Evolutionary conservation across 306 rosid genomes (phyloP).

Genomic region (Vigna nakashimae): DNA sequence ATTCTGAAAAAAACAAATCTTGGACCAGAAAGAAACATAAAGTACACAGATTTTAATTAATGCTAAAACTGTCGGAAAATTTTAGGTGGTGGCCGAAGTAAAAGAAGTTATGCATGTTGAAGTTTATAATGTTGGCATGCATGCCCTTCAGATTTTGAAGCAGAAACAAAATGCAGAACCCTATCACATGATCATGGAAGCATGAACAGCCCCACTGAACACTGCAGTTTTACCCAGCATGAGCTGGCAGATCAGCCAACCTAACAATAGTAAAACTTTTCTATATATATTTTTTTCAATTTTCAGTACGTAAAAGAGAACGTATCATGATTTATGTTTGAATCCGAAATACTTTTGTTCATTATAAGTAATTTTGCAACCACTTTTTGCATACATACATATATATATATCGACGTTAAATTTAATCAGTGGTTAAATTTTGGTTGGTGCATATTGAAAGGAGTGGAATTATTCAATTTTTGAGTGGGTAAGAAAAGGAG

Average conservation of each 20-base stretch:
- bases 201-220: not conserved
- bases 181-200: conserved; percentile 13
- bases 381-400: not conserved
- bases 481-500: not conserved
- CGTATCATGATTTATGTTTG: not conserved
- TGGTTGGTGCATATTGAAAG: not conserved
- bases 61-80: not conserved
- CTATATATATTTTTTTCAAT: not conserved
- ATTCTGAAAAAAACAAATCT: no score
- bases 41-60: not conserved
- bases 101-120: conserved; percentile 42
- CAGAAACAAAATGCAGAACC: conserved; percentile 43
- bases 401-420: not conserved
- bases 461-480: not conserved
- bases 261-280: not conserved
- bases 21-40: not conserved
- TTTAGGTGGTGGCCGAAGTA: not conserved
- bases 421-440: not conserved
- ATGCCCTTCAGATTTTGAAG: conserved; percentile 50
- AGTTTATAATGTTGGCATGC: conserved; percentile 53
- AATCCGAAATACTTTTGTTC: not conserved
- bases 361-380: not conserved
- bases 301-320: not conserved
- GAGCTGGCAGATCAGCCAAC: not conserved
- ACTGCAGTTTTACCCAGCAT: conserved; percentile 16